These are phyloP conservation scores for Hericium coralloides DNA, from an alignment of 768 basidiomycete genomes.

Conservation along the genomic window DNA sequence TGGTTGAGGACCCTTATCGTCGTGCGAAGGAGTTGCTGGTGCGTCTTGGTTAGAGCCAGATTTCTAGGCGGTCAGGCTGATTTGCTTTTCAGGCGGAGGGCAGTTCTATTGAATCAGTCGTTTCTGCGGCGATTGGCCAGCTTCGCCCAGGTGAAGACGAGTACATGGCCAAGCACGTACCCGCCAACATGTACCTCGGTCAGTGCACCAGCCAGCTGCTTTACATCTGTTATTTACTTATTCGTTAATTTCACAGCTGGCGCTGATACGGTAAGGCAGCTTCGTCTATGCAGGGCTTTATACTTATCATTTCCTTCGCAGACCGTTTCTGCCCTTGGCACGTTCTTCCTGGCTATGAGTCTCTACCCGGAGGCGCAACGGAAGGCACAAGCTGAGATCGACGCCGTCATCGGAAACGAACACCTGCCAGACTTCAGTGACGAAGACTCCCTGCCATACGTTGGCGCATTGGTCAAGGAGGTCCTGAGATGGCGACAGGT, in stretches of 20 bases:
- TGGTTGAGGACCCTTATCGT: constrained; percentile 17
- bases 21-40: constrained; percentile 17
- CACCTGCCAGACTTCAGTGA: not conserved
- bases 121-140: not conserved
- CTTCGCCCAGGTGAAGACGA: not conserved
- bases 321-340: constrained; percentile 10
- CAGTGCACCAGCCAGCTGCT: not conserved
- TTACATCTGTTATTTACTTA: not conserved
- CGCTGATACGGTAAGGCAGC: constrained; percentile 12
- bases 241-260: constrained; percentile 4
- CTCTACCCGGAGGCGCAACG: not conserved
- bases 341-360: not conserved
- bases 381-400: not conserved
- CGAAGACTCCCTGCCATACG: not conserved
- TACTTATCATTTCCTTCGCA: not conserved
- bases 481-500: not conserved
- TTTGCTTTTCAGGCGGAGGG: not conserved
- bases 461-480: not conserved
- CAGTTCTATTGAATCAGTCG: not conserved
- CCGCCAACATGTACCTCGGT: not conserved
- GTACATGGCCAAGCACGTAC: not conserved
- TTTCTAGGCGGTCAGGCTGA: not conserved
- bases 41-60: not conserved
- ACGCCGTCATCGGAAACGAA: not conserved
- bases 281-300: not conserved